Base-by-base conservation (phyloP, 345 rosid species). In the Aurinia saxatilis region DNA sequence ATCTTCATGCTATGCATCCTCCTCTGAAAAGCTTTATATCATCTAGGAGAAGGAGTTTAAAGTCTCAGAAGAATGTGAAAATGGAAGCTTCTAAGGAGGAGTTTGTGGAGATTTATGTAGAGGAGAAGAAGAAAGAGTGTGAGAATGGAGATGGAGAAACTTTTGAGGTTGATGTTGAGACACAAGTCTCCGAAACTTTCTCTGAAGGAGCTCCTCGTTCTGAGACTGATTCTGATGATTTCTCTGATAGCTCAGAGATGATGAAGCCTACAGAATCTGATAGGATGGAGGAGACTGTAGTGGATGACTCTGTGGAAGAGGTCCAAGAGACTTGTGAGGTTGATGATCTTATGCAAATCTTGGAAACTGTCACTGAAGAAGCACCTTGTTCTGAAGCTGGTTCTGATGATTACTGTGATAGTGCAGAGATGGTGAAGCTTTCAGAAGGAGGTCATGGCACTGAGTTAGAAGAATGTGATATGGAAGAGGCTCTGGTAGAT, bases 11-110 rank as follows among this genome's bases (percentile, higher is more conserved):
- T 0, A 25, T 1, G 23, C 89, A 68, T 74, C 88, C 87, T 50
- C 97, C 97, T 21, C 64, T 90, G 62, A 90, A 80, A 76, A 65
- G 79, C 72, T 90, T 90, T 78, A 64, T 90, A 61, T 81, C 84
- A 9, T 73, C 84, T 6, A 81, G 79, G 73, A 82, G 97, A 46
- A 76, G 72, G 17, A 69, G 77, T 16, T 31, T 90, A 78, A 87
- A 84, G 80, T 50, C 76, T 6, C 90, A 85, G 64, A 90, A 71
- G 73, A 73, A 74, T 63, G 50, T 60, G 45, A 84, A 77, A 44
- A 56, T 38, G 61, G 87, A 47, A 77, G 73, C 44, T 65, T 49
- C 69, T 14, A 60, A 55, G 68, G 62, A 47, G 11, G 72, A 79
- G 61, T 73, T 71, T 21, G 57, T 87, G 41, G 81, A 79, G 59